Evolutionary conservation across 2,329 filamentous ascomycete genomes (phyloP).

Genomic region (Arthrinium phaeospermum): DNA sequence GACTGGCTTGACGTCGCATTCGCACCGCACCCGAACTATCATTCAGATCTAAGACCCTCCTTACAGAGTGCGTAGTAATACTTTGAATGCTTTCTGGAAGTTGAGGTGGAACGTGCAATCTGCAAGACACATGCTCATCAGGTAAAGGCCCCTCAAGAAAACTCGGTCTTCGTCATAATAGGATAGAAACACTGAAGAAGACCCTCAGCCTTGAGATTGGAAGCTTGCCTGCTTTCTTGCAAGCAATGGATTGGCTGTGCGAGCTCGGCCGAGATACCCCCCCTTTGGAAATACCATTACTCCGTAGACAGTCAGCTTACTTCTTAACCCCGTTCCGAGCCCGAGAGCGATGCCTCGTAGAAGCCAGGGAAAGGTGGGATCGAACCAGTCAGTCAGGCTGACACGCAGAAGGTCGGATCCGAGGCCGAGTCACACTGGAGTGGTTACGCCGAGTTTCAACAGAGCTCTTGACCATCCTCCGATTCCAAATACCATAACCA

Average conservation of each 20-base stretch:
- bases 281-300: not conserved
- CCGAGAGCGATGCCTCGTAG: not conserved
- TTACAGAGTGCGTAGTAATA: not conserved
- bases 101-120: not conserved
- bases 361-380: not conserved
- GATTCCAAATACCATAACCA: not conserved
- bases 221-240: too few species aligned
- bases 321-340: constrained; percentile 2
- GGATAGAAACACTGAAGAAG: too few species aligned
- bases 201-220: too few species aligned
- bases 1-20: not conserved
- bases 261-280: not conserved
- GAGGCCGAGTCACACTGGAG: not conserved
- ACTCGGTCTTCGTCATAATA: too few species aligned
- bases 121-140: not conserved
- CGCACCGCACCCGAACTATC: not conserved
- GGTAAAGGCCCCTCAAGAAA: too few species aligned
- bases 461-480: not conserved
- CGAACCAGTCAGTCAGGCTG: not conserved
- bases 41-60: not conserved
- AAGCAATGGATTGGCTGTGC: not conserved
- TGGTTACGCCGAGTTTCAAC: not conserved
- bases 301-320: not conserved
- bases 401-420: not conserved
- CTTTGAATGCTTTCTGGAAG: not conserved